Conservation (phyloP, 2,329 filamentous ascomycete species). For the Teratosphaeria gauchensis region DNA sequence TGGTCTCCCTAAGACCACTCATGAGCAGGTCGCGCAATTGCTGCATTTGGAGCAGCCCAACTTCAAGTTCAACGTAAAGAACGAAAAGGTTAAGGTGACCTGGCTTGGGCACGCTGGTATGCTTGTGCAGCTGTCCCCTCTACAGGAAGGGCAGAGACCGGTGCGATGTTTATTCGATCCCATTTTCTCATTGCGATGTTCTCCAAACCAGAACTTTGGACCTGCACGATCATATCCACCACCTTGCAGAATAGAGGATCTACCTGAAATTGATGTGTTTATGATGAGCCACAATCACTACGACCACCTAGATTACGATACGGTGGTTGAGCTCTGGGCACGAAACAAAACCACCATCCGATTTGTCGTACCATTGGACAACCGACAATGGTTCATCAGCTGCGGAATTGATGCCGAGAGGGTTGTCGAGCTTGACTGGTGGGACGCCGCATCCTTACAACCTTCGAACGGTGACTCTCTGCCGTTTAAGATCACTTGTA, state of each 20-base stretch:
- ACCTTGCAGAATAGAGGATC: slow-evolving; percentile 39
- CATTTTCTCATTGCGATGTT: slow-evolving; percentile 42
- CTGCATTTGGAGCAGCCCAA: slow-evolving; percentile 33
- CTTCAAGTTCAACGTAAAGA: slow-evolving; percentile 23
- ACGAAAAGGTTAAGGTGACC: slow-evolving; percentile 33
- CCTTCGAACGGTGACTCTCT: background rate
- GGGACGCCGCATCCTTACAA: slow-evolving; percentile 31
- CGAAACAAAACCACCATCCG: slow-evolving; percentile 28
- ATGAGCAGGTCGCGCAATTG: slow-evolving; percentile 25
- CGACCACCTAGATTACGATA: slow-evolving; percentile 43
- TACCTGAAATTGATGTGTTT: slow-evolving; percentile 43
- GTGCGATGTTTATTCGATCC: slow-evolving; percentile 44
- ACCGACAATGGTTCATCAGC: slow-evolving; percentile 28
- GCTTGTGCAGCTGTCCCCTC: slow-evolving; percentile 35
- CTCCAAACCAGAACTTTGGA: slow-evolving; percentile 37
- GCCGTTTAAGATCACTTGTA: slow-evolving; percentile 29
- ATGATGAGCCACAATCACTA: slow-evolving; percentile 48
- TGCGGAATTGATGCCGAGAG: slow-evolving; percentile 32
- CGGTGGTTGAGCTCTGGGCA: slow-evolving; percentile 32
- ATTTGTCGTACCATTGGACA: slow-evolving; percentile 34
- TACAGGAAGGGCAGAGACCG: slow-evolving; percentile 19
- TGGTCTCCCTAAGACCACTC: slow-evolving; percentile 37
- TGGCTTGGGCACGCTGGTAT: slow-evolving; percentile 45
- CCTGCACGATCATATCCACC: slow-evolving; percentile 43
- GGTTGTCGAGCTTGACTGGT: slow-evolving; percentile 42